Evolutionary conservation across 2,329 filamentous ascomycete species (phyloP), one percentile per base, ranked within the genome.

Genomic region (Mycosphaerelloides madeirae): DNA sequence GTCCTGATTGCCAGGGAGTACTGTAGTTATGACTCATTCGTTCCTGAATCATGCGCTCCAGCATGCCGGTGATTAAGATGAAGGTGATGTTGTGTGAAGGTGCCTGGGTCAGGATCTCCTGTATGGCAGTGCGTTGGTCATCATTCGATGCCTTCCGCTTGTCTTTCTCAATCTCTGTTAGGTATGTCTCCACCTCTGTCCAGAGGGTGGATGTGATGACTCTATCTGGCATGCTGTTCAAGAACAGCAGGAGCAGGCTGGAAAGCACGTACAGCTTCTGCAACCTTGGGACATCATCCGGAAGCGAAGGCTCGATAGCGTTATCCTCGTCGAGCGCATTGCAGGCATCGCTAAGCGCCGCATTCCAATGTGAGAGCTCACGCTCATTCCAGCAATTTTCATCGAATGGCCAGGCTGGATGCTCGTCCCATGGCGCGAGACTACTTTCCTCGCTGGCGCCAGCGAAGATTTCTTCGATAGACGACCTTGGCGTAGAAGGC

Each of bases 1-100:
- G 42, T 11, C 42, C 42, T 19, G 14, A 4, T 11, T 20, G 25
- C n/a, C 41, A 16, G 13, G 31, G 22, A 18, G 60, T 48, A 38
- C 59, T 59, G 22, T 25, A 6, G 9, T 9, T 25, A 25, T 25
- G 5, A 16, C 55, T 31, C 47, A 12, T 49, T 54, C 28, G 58
- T 38, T 59, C 80, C 28, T 71, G 70, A 20, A 74, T 68, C 29
- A 84, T 73, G 9, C 76, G 73, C 16, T 75, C 74, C 9, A 96
- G 74, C 67, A 89, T 90, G 7, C 86, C 82, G 0, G 84, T 87
- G 13, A 96, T 70, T 53, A 96, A 89, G 2, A 95, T 85, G 59
- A 96, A 95, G 0, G 85, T 85, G 43, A 95, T 90, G 61, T 88
- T 93, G 67, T 95, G 85, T 38, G 84, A 83, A 0, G 88, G 85